Evolutionary conservation across 805 yeast genomes (phyloP).

Genomic region (Starmerella powellii): DNA sequence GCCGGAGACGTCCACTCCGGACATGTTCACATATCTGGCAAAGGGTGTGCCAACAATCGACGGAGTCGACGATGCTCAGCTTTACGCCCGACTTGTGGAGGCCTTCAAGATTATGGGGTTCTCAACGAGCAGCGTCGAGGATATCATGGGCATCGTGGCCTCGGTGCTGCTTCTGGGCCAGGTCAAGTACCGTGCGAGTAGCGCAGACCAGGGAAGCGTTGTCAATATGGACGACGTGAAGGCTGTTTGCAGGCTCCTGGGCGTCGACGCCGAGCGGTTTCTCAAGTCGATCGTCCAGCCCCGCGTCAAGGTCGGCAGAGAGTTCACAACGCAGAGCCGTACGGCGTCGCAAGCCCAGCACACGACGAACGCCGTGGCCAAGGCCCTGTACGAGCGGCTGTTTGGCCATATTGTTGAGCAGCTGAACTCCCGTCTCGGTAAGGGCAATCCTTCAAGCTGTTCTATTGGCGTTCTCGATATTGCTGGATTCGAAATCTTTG

Average conservation of each 20-base stretch:
- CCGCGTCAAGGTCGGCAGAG: constrained; percentile 82
- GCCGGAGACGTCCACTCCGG: constrained; percentile 34
- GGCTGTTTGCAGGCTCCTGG: constrained; percentile 48
- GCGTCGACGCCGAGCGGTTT: constrained; percentile 45
- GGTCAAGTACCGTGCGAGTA: constrained; percentile 51
- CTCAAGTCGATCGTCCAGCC: constrained; percentile 58
- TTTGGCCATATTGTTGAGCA: constrained; percentile 65
- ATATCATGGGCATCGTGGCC: constrained; percentile 57
- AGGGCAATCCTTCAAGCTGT: constrained; percentile 30
- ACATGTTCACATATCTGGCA: constrained; percentile 46
- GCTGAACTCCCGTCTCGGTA: constrained; percentile 52
- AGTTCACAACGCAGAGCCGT: constrained; percentile 66
- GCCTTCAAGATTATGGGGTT: constrained; percentile 73
- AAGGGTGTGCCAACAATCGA: constrained; percentile 45
- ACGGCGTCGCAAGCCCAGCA: constrained; percentile 68
- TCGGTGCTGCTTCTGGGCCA: constrained; percentile 78
- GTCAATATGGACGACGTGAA: constrained; percentile 42
- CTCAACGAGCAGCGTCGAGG: constrained; percentile 38
- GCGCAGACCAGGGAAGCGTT: constrained; percentile 64
- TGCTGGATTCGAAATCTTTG: constrained; percentile 95
- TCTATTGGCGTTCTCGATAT: constrained; percentile 88
- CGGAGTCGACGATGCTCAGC: constrained; percentile 63
- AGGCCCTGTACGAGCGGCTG: constrained; percentile 70
- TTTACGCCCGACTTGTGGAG: constrained; percentile 47
- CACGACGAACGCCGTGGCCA: constrained; percentile 77